These are phyloP conservation scores for Aegilops bicornis DNA, from an alignment of 176 grass and related monocot species.

Conservation along the genomic window DNA sequence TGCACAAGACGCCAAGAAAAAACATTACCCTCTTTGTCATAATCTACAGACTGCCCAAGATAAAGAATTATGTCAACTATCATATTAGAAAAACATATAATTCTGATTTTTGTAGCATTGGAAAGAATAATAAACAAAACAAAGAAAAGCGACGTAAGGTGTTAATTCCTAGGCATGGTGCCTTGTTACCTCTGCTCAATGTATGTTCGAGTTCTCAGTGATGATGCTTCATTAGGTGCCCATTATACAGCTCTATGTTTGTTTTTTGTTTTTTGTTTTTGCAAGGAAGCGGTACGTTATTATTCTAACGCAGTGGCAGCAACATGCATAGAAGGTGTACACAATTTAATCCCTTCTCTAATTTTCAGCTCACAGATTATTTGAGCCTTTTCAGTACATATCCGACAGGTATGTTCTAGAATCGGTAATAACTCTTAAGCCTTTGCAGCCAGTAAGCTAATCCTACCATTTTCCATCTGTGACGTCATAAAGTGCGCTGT, in stretches of 20 bases:
- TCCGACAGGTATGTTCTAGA: background rate
- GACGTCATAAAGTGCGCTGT: background rate
- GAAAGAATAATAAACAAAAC: background rate
- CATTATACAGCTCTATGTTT: background rate
- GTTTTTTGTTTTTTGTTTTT: too few relatives aligned
- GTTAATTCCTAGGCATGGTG: background rate
- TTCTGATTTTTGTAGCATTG: background rate
- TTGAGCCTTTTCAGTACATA: background rate
- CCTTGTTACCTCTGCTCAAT: background rate
- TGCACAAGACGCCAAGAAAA: too few relatives aligned
- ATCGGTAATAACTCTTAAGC: background rate
- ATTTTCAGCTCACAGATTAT: background rate
- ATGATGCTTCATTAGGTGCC: background rate
- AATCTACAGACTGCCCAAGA: conserved; percentile 70
- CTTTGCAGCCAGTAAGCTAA: background rate
- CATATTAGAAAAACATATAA: background rate
- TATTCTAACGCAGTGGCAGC: background rate
- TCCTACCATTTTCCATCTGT: background rate
- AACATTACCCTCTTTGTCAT: conserved; percentile 86
- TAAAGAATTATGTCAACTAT: conserved; percentile 8
- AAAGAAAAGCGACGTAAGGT: background rate
- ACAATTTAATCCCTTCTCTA: background rate
- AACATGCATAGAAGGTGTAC: background rate
- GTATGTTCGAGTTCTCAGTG: background rate
- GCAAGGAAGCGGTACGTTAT: background rate